These are phyloP conservation scores for Annulohypoxylon bovei DNA, from an alignment of 495 filamentous ascomycete genomes.

Conservation along the genomic window DNA sequence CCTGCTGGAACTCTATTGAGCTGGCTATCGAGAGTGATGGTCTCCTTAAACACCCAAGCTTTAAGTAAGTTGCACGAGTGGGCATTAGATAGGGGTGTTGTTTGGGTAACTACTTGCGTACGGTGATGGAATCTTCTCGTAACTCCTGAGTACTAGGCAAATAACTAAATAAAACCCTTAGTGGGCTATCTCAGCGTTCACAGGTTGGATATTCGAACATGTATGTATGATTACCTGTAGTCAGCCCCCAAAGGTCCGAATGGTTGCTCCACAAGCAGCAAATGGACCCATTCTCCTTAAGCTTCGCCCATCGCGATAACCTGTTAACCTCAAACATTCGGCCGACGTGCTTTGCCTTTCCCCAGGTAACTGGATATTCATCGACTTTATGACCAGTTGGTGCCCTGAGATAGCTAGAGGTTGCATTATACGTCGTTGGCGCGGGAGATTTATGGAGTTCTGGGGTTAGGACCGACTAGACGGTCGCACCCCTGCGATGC, in stretches of 20 bases:
- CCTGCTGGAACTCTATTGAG: background rate
- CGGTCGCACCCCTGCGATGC: background rate
- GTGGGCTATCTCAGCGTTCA: background rate
- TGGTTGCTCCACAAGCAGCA: background rate
- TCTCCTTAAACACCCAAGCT: background rate
- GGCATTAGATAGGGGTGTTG: background rate
- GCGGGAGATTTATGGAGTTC: constrained; percentile 2
- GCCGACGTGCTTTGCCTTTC: background rate
- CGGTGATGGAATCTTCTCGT: background rate
- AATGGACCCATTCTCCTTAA: background rate
- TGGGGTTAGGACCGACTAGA: constrained; percentile 1
- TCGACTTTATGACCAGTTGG: background rate
- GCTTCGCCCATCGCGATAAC: background rate
- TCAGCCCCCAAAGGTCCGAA: background rate
- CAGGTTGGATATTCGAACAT: background rate
- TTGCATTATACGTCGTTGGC: background rate
- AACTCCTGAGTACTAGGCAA: background rate
- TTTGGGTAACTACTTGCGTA: background rate
- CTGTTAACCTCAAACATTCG: background rate
- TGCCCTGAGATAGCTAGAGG: background rate
- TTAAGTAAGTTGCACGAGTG: background rate
- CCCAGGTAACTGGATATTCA: background rate
- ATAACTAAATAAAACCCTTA: background rate
- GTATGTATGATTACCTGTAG: background rate
- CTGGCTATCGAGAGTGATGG: background rate